Evolutionary conservation across 352 stramenopile genomes (phyloP), one percentile per base, ranked within the genome.

Genomic region (Phytophthora niederhauseri): DNA sequence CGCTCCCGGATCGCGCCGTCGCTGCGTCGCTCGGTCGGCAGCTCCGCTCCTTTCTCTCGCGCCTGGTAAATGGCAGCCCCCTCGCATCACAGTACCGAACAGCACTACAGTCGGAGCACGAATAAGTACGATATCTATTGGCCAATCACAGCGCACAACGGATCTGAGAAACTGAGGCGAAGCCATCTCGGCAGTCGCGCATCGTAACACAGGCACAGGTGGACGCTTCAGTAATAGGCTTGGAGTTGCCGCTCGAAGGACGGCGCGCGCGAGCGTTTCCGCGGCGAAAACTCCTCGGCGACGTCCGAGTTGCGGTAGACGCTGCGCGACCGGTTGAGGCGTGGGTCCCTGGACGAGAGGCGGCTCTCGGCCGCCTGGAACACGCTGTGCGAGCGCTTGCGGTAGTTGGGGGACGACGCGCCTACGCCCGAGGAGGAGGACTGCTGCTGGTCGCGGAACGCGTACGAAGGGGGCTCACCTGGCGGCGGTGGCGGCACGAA

Each of bases 361-460:
- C 59, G 58, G 31, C 19, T 36, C 17, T 76, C 72, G 0, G 55
- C 22, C 28, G 31, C 14, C 30, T 73, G 68, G 60, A 74, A 76
- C 1, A 73, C 72, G 41, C 72, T 79, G 20, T 55, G 72, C 19
- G 72, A 76, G 53, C 72, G 72, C 46, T 79, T 76, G 59, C 54
- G 62, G 41, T 68, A 66, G 59, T 51, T 54, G 20, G 49, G 28
- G 45, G 46, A 19, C 41, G 50, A 41, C 34, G 14, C 34, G 28
- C 24, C 24, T 26, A 26, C 24, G 24, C 28, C 28, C 28, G 28
- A 31, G 28, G 28, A 31, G 2, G 34, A 41, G 34, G 34, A 26
- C 41, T 59, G 50, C 22, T 58, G 65, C 38, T 73, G 54, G n/a
- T 70, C 49, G 14, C 48, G 60, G 61, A 67, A 68, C 19, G 15